Conservation (phyloP, 805 yeast genomes). For the Yarrowia keelungensis region DNA sequence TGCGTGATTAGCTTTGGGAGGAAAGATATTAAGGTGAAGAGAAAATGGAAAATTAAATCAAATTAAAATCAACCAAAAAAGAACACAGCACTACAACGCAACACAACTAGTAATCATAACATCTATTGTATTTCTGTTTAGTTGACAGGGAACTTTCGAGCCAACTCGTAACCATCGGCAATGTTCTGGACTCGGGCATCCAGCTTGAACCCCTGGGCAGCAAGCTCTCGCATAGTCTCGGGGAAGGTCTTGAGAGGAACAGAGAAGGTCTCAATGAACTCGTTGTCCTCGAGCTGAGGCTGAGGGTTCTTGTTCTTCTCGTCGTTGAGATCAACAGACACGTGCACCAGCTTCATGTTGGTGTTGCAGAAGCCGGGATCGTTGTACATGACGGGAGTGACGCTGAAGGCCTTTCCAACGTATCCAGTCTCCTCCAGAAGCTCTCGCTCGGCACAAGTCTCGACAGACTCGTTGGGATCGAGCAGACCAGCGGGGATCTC, state of each 20-base stretch:
- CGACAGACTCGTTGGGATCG: slow-evolving; percentile 81
- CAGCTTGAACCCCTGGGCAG: slow-evolving; percentile 70
- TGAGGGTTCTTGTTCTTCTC: slow-evolving; percentile 71
- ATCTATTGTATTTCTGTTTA: slow-evolving; percentile 1
- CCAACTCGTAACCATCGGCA: slow-evolving; percentile 78
- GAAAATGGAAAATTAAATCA: no score
- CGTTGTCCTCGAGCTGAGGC: slow-evolving; percentile 85
- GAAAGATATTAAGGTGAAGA: no score
- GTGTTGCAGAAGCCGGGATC: slow-evolving; percentile 95
- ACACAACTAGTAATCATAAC: not conserved
- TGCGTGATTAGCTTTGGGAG: slow-evolving; percentile 33
- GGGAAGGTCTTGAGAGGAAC: slow-evolving; percentile 65
- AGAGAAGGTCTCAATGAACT: slow-evolving; percentile 87
- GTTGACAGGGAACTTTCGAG: slow-evolving; percentile 48
- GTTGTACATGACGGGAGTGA: slow-evolving; percentile 62
- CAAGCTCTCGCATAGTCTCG: slow-evolving; percentile 59
- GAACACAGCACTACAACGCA: not conserved
- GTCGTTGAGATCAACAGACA: slow-evolving; percentile 73
- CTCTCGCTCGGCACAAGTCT: slow-evolving; percentile 85
- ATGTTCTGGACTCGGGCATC: slow-evolving; percentile 90
- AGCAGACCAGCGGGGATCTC: slow-evolving; percentile 96
- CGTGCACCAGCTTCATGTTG: slow-evolving; percentile 77
- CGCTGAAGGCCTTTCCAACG: slow-evolving; percentile 63
- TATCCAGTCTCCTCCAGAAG: slow-evolving; percentile 93
- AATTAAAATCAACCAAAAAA: not conserved